These are phyloP conservation scores for Apiotrichum akiyoshidainum DNA, from an alignment of 1,284 basidiomycete species.

Conservation along the genomic window DNA sequence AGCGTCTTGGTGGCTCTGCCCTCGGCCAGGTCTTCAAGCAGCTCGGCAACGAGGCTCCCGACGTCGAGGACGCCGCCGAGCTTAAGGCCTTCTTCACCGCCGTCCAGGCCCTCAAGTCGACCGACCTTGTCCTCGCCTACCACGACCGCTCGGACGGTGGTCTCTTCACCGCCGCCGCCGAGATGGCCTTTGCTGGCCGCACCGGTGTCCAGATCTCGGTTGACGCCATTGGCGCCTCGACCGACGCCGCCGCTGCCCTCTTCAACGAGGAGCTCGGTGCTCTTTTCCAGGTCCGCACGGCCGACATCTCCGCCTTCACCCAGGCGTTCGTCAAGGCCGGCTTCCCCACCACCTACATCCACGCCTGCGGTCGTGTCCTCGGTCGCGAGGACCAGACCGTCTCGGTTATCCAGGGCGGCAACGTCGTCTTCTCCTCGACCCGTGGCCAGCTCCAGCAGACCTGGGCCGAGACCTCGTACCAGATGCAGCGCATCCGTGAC, in stretches of 20 bases:
- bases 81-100: slow-evolving; percentile 80
- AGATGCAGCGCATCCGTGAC: slow-evolving; percentile 87
- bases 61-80: slow-evolving; percentile 73
- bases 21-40: slow-evolving; percentile 93
- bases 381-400: slow-evolving; percentile 61
- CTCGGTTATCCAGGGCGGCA: slow-evolving; percentile 58
- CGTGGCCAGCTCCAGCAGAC: slow-evolving; percentile 72
- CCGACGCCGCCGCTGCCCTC: slow-evolving; percentile 64
- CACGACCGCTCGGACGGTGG: slow-evolving; percentile 98
- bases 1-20: slow-evolving; percentile 89
- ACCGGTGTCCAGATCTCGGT: slow-evolving; percentile 61
- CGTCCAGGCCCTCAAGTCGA: slow-evolving; percentile 64
- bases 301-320: slow-evolving; percentile 61
- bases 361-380: slow-evolving; percentile 69
- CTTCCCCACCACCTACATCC: slow-evolving; percentile 70
- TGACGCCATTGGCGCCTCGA: slow-evolving; percentile 51
- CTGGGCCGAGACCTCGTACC: slow-evolving; percentile 93
- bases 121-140: slow-evolving; percentile 78
- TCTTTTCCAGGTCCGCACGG: slow-evolving; percentile 75
- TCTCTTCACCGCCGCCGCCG: slow-evolving; percentile 82
- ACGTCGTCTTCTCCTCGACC: slow-evolving; percentile 63
- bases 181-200: slow-evolving; percentile 94
- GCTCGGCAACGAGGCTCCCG: slow-evolving; percentile 72
- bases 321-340: slow-evolving; percentile 64
- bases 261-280: slow-evolving; percentile 98